Evolutionary conservation across 1,284 basidiomycete species (phyloP).

Genomic region (Rhodotorula sp.): DNA sequence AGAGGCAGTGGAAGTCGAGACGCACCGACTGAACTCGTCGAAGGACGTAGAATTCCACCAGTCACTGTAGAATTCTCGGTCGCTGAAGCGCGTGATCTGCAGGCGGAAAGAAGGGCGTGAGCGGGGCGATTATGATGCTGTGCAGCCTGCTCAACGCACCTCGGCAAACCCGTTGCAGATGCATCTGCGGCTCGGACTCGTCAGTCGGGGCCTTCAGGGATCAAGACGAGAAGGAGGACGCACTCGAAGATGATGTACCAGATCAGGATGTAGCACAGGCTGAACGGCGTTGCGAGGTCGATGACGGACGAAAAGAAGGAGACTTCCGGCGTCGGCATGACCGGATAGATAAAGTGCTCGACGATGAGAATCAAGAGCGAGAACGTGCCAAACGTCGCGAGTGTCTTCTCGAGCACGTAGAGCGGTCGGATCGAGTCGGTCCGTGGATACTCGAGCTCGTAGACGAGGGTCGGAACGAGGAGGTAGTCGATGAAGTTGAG

Average conservation of each 20-base stretch:
- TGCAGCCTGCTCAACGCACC: slow-evolving; percentile 60
- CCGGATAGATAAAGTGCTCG: slow-evolving; percentile 78
- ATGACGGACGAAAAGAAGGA: slow-evolving; percentile 75
- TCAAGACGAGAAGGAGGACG: slow-evolving; percentile 56
- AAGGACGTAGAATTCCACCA: slow-evolving; percentile 93
- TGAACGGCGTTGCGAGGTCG: slow-evolving; percentile 90
- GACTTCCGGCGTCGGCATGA: slow-evolving; percentile 60
- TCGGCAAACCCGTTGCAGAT: slow-evolving; percentile 96
- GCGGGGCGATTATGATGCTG: no score
- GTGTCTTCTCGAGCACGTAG: slow-evolving; percentile 92
- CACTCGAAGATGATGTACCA: slow-evolving; percentile 12
- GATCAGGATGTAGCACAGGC: slow-evolving; percentile 68
- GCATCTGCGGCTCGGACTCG: slow-evolving; percentile 58
- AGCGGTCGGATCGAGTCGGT: slow-evolving; percentile 62
- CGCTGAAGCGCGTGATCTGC: slow-evolving; percentile 9
- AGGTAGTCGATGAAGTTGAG: slow-evolving; percentile 86
- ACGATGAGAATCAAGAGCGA: slow-evolving; percentile 78
- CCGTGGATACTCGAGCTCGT: slow-evolving; percentile 93
- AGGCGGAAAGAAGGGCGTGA: neutral
- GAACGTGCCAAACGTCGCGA: slow-evolving; percentile 94
- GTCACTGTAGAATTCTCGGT: slow-evolving; percentile 7
- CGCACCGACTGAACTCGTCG: slow-evolving; percentile 63
- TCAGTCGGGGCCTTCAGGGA: neutral
- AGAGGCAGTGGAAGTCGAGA: no score
- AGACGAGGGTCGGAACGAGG: slow-evolving; percentile 88